These are phyloP conservation scores for Darksidea phi DNA, from an alignment of 495 filamentous ascomycete genomes.

Conservation along the genomic window DNA sequence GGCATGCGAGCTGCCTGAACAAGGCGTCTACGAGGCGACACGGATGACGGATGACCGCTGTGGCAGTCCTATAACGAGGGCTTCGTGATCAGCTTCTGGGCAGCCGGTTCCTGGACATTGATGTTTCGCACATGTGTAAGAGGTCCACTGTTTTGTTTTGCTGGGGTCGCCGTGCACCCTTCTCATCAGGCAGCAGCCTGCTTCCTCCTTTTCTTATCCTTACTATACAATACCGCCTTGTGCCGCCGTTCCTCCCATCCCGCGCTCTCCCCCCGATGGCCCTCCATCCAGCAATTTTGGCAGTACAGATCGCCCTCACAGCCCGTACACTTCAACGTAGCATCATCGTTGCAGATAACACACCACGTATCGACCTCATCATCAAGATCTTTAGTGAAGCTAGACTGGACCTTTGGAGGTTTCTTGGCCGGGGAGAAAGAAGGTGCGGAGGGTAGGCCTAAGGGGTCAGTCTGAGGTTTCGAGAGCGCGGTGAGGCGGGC, in stretches of 20 bases:
- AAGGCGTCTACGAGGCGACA: no score
- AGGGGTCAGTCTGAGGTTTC: slow-evolving; percentile 6
- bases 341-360: slow-evolving; percentile 67
- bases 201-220: slow-evolving; percentile 10
- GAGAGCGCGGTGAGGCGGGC: slow-evolving; percentile 32
- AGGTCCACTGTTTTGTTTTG: no score
- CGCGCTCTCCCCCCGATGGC: slow-evolving; percentile 59
- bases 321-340: slow-evolving; percentile 58
- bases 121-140: no score
- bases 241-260: slow-evolving; percentile 56
- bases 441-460: slow-evolving; percentile 53
- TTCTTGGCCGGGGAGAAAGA: slow-evolving; percentile 51
- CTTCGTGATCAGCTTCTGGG: no score
- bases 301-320: slow-evolving; percentile 69
- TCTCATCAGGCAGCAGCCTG: no score
- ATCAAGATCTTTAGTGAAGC: slow-evolving; percentile 45
- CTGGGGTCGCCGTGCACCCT: no score
- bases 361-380: slow-evolving; percentile 69
- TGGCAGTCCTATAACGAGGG: no score
- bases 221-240: slow-evolving; percentile 32
- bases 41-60: no score
- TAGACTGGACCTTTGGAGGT: slow-evolving; percentile 34
- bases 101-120: no score
- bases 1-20: no score
- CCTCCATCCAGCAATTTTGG: slow-evolving; percentile 64